Evolutionary conservation across 2,329 filamentous ascomycete species (phyloP).

Genomic region (Epichloe coenophiala): DNA sequence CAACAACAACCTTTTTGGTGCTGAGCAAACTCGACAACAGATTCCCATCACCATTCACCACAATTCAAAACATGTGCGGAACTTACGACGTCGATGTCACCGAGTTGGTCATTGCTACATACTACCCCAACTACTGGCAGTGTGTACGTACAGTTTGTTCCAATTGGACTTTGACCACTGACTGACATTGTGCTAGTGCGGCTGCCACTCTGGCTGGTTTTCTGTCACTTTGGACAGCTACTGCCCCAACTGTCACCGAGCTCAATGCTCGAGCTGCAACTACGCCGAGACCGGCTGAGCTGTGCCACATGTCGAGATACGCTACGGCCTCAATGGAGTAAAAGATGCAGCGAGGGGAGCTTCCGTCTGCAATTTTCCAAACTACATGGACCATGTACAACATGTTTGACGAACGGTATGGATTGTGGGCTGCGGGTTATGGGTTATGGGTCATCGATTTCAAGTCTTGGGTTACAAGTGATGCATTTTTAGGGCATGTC

Average conservation of each 20-base stretch:
- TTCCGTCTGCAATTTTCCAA: not conserved
- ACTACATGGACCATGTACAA: not conserved
- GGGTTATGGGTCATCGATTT: not conserved
- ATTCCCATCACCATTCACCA: not conserved
- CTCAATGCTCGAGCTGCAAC: conserved; percentile 11
- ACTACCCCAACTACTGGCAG: conserved; percentile 4
- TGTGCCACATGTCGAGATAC: not conserved
- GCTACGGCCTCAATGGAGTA: not conserved
- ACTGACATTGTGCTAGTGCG: conserved; percentile 8
- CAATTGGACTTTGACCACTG: not conserved
- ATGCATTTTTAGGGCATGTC: not conserved
- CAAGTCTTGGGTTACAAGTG: not conserved
- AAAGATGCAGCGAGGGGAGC: not conserved
- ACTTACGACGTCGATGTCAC: not conserved
- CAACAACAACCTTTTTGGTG: not conserved
- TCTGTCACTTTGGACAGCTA: conserved; percentile 7
- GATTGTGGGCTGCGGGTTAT: not conserved
- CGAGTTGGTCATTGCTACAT: not conserved
- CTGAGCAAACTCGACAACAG: not conserved
- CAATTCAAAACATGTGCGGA: not conserved
- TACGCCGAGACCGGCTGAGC: conserved; percentile 6
- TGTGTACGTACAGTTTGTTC: conserved; percentile 7
- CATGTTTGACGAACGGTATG: not conserved
- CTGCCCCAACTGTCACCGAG: conserved; percentile 10
- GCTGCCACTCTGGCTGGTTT: conserved; percentile 10